Base-by-base conservation (phyloP, 225 moss, liverwort and hornwort species). In the Climacium dendroides region DNA sequence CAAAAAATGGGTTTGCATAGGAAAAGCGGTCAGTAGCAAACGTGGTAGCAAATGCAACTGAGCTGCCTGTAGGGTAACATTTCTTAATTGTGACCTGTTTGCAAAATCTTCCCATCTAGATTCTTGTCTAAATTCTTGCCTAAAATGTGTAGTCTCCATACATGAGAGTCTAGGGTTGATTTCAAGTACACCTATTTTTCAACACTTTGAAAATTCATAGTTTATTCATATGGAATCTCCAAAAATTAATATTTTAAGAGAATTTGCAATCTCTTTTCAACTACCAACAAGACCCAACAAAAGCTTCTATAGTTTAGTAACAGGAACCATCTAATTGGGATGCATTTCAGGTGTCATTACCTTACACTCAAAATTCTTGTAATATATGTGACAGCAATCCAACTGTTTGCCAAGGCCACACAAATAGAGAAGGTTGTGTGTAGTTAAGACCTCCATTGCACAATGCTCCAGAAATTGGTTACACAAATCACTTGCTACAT, bases 361-460 rank as follows among this genome's bases (percentile, higher is more conserved):
- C 4, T 29, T 11, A 47, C 11, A 47, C 18, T 30, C 41, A 70
- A 43, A 69, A 69, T 41, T 74, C 32, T 50, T 0, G 0, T 50
- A 74, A 50, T 20, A 32, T 12, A 7, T 50, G 19, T 13, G 32
- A 74, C 74, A 48, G 13, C 3, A 5, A 0, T 5, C 26, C 26
- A 71, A 16, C 3, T 26, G 3, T 43, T 0, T 43, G 5, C 5
- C 2, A 0, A 50, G 48, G 75, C 16, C 25, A 1, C 0, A 15
- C 55, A 55, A n/a, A 55, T n/a, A 37, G 26, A 26, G 37, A 78
- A 7, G 55, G 7, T 18, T 39, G 26, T 26, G 25, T 37, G 18
- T 39, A 57, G 23, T 35, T 75, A 35, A 45, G 39, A 83, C 29
- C 29, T 30, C 7, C 5, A 2, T 34, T 74, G 43, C 35, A 41